phyloP scores from a whole-genome alignment of 1,284 basidiomycete genomes.

The Puccinia coronata region DNA sequence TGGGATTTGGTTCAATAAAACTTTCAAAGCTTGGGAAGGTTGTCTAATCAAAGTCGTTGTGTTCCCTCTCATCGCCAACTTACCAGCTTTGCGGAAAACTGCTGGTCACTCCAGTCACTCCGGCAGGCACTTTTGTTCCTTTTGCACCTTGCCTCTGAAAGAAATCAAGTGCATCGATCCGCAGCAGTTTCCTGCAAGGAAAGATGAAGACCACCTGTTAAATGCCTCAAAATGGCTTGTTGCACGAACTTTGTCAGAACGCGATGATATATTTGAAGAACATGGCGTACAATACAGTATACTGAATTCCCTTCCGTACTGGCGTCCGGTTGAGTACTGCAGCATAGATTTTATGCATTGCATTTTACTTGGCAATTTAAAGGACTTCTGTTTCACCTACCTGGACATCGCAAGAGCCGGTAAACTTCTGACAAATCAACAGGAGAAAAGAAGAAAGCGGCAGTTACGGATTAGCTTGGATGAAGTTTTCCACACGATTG shows the following conservation, averaged over 20 bases:
- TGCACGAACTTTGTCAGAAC: background rate
- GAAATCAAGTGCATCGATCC: constrained; percentile 18
- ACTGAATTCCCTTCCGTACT: constrained; percentile 24
- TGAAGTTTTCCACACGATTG: constrained; percentile 9
- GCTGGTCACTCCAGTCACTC: constrained; percentile 22
- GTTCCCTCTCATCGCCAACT: constrained; percentile 34
- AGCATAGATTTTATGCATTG: constrained; percentile 40
- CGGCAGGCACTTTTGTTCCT: constrained; percentile 12
- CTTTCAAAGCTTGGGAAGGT: constrained; percentile 2
- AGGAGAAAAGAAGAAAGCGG: background rate
- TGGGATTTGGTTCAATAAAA: constrained; percentile 24
- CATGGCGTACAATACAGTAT: constrained; percentile 37
- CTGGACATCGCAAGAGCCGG: constrained; percentile 11
- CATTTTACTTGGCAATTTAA: constrained; percentile 21
- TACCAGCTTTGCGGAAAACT: constrained; percentile 27
- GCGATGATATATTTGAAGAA: background rate
- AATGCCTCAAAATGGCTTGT: constrained; percentile 16
- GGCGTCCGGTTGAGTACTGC: constrained; percentile 22
- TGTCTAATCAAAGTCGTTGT: constrained; percentile 7
- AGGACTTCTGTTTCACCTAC: constrained; percentile 18
- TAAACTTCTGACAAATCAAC: background rate
- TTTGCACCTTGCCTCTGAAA: constrained; percentile 1
- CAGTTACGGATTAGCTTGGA: background rate
- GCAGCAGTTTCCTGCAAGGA: background rate
- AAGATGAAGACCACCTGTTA: background rate